Evolutionary conservation across 108 stramenopile species (phyloP), one percentile per base, ranked within the genome.

Genomic region (Parietichytrium sp.): DNA sequence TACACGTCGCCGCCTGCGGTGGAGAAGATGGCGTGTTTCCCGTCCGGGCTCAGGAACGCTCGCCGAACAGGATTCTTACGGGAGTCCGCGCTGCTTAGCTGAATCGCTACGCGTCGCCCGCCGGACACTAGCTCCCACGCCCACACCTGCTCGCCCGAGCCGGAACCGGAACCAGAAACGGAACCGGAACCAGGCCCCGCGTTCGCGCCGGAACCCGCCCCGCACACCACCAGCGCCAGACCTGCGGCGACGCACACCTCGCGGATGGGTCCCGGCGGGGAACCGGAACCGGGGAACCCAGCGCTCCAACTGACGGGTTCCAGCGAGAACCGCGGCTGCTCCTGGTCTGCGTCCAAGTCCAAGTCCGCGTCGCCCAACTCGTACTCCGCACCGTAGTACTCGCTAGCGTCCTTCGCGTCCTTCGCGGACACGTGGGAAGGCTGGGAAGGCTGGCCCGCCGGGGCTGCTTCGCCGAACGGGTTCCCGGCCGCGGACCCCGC

Each of bases 321-420:
- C n/a, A 72, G 61, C 0, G 61, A 16, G 33, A 72, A 72, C 6
- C 61, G 33, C 10, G 61, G 61, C 61, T 72, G 61, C 42, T 33
- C 20, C 8, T 33, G 6, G 61, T 10, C 38, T 45, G 36, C 20
- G 6, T 7, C 3, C 2, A n/a, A n/a, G n/a, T 72, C 61, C 6
- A 45, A 13, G 42, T 7, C 61, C 12, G 42, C 42, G 8, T 10
- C 38, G 33, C 12, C 61, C 20, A 45, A 33, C 38, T 31, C 61
- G 16, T 72, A 33, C 12, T 72, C 61, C 16, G 13, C 42, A 47
- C 45, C 38, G 10, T 33, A 10, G 16, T 72, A 33, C 6, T 53
- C 52, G 3, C 12, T 29, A 20, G 6, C 6, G 2, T 7, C 12
- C 6, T 27, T 23, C 8, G n/a, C n/a, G n/a, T 7, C 6, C 18